Base-by-base conservation (phyloP, 192 early-diverging fungal species). In the Diversispora epigaea region DNA sequence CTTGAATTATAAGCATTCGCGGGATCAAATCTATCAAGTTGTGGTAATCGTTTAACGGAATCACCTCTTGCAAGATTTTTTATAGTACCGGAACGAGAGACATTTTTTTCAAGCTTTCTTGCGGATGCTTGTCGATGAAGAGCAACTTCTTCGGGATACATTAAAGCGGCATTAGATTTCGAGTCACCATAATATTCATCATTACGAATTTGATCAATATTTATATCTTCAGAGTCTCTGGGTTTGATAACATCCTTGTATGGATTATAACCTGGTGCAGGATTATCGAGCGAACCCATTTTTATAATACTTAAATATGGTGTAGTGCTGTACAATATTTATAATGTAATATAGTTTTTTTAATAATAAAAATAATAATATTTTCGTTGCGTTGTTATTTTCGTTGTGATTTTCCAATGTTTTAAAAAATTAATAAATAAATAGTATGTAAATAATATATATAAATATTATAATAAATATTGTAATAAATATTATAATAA, bases 61-160 rank as follows among this genome's bases (percentile, higher is more conserved):
- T 69, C 68, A 17, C 68, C 68, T 22, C 68, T 49, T 15, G 68
- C 47, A 50, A 64, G n/a, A 43, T 56, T 71, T 56, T 19, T 71
- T 32, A 50, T 32, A 12, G 49, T 39, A 55, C 55, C 68, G 32
- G 25, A 22, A 54, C 68, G 46, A 17, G 11, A 19, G 9, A 57
- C 1, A 4, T 15, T 32, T 2, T 14, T 3, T n/a, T 44, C 14
- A 43, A 55, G 32, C 43, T n/a, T 71, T 56, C n/a, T 71, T 17
- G 21, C 12, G 10, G 68, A 71, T 21, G 7, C 41, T 3, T 52
- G 15, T 41, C 68, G 22, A 40, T 71, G 68, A 52, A 71, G 49
- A 5, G n/a, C 17, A n/a, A 71, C 52, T 57, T 71, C 68, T 55
- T 56, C 39, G 0, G 68, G 52, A 4, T 52, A 56, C 5, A 71